Evolutionary conservation across 2,329 filamentous ascomycete species (phyloP).

Genomic region (Trichoderma hamatum): DNA sequence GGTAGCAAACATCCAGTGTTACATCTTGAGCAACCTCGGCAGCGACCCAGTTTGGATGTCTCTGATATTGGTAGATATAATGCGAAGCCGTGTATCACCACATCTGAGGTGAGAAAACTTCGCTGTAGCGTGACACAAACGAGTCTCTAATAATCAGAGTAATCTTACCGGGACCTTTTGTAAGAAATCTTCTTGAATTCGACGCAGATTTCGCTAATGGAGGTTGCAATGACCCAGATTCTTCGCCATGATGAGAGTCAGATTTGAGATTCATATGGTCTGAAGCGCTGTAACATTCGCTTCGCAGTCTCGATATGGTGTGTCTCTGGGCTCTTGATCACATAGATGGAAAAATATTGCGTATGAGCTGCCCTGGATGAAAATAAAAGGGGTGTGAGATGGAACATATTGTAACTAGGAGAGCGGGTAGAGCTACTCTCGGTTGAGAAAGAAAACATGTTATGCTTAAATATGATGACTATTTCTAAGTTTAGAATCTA

Average conservation of each 20-base stretch:
- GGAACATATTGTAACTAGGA: not conserved
- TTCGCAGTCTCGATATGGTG: not conserved
- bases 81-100: not conserved
- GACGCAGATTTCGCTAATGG: not conserved
- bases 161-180: not conserved
- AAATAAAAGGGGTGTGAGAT: not conserved
- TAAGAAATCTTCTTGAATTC: not conserved
- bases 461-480: not conserved
- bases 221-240: not conserved
- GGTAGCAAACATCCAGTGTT: not conserved
- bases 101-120: no score
- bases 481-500: not conserved
- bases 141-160: not conserved
- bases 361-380: not conserved
- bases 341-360: not conserved
- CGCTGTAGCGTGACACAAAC: not conserved
- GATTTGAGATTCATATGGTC: not conserved
- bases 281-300: not conserved
- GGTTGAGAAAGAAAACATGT: not conserved
- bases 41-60: not conserved
- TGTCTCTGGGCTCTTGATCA: not conserved
- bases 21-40: not conserved
- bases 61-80: not conserved
- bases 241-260: not conserved
- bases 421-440: not conserved